Conservation (phyloP, 1,284 basidiomycete species). For the Tetrapyrgos nigripes region DNA sequence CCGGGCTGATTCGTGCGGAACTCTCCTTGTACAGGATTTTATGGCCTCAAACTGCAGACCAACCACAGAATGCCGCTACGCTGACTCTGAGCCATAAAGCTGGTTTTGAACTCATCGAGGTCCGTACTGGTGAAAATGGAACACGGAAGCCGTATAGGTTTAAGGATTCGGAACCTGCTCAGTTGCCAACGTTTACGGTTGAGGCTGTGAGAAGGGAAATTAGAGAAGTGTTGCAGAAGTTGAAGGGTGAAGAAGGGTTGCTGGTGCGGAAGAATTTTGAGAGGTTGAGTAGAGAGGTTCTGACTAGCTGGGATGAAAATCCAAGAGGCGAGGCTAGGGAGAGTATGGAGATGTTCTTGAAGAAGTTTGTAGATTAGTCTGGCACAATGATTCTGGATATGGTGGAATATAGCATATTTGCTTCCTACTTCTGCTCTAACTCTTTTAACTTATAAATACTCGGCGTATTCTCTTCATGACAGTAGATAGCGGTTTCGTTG, state of each 20-base stretch:
- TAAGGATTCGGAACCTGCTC: not conserved
- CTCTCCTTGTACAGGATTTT: constrained; percentile 4
- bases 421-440: no score
- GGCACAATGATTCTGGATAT: no score
- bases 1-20: not conserved
- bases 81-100: constrained; percentile 5
- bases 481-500: no score
- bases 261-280: constrained; percentile 8
- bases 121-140: constrained; percentile 15
- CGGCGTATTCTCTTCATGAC: no score
- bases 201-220: constrained; percentile 9
- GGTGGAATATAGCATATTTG: no score
- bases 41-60: constrained; percentile 14
- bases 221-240: not conserved
- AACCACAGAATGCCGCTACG: constrained; percentile 9
- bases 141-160: constrained; percentile 5
- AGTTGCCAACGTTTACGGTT: constrained; percentile 6
- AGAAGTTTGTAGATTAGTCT: not conserved
- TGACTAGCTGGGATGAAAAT: constrained; percentile 1
- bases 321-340: constrained; percentile 1
- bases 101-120: constrained; percentile 15
- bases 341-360: constrained; percentile 2
- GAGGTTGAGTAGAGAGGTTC: not conserved
- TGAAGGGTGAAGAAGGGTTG: constrained; percentile 6
- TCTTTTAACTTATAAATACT: no score